These are phyloP conservation scores for Podospora tetraspora DNA, from an alignment of 495 filamentous ascomycete species.

Conservation along the genomic window DNA sequence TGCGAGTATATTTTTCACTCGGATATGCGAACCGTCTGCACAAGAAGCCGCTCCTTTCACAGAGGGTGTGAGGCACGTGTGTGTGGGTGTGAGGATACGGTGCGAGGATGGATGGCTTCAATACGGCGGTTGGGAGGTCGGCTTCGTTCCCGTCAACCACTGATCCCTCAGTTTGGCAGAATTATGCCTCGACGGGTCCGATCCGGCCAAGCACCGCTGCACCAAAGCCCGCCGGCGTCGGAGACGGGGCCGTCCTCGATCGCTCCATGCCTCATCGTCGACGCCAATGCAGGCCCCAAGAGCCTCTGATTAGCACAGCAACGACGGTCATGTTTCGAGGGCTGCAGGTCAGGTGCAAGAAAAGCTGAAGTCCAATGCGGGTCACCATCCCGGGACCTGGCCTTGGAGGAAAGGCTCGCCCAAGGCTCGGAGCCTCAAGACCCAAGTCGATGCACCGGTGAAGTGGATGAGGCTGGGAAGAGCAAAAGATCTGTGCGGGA, in stretches of 20 bases:
- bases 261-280: not conserved
- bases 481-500: not conserved
- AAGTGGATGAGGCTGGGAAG: not conserved
- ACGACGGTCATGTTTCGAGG: not conserved
- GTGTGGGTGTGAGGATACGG: not conserved
- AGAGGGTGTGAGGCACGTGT: conserved; percentile 13
- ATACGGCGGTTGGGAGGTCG: not conserved
- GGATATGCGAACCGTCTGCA: conserved; percentile 25
- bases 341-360: not conserved
- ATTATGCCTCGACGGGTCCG: not conserved
- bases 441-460: no score
- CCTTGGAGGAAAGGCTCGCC: no score
- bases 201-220: not conserved
- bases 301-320: not conserved
- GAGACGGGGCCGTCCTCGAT: not conserved
- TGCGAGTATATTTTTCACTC: conserved; percentile 17
- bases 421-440: not conserved
- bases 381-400: not conserved
- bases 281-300: not conserved
- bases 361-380: not conserved
- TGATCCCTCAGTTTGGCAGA: not conserved
- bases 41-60: conserved; percentile 4
- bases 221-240: not conserved
- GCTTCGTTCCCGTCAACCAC: no score
- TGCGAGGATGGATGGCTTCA: not conserved